Conservation (phyloP, 2,329 filamentous ascomycete species). For the Dothistroma septosporum region DNA sequence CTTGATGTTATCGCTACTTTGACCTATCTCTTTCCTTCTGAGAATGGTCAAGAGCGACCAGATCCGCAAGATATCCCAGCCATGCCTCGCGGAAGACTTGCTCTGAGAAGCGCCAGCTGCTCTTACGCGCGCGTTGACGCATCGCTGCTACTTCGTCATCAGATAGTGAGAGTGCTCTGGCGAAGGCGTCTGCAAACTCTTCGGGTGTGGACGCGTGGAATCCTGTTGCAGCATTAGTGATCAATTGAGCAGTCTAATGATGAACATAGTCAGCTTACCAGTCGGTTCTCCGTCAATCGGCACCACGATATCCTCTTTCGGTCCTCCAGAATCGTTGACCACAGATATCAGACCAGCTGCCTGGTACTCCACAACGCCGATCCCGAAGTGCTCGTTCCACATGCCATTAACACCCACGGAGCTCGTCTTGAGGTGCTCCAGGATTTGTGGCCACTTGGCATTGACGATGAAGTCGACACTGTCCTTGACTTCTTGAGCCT, state of each 20-base stretch:
- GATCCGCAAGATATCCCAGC: constrained; percentile 67
- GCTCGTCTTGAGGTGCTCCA: constrained; percentile 70
- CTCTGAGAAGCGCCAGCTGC: constrained; percentile 81
- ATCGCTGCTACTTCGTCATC: constrained; percentile 65
- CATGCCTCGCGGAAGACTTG: constrained; percentile 78
- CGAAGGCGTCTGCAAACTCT: constrained; percentile 78
- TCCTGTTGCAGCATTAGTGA: constrained; percentile 47
- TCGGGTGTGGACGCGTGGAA: constrained; percentile 76
- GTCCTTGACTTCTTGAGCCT: constrained; percentile 80
- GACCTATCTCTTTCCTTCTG: constrained; percentile 5
- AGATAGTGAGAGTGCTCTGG: constrained; percentile 66
- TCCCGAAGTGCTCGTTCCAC: constrained; percentile 99
- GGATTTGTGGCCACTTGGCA: constrained; percentile 80
- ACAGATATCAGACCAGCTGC: constrained; percentile 89
- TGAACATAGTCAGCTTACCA: constrained; percentile 48
- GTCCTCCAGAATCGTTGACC: constrained; percentile 88
- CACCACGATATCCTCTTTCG: constrained; percentile 88
- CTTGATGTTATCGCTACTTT: not conserved
- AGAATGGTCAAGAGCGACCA: constrained; percentile 49
- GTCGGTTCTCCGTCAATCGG: constrained; percentile 73
- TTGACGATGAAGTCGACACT: constrained; percentile 84
- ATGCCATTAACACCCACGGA: constrained; percentile 93
- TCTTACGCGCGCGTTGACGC: constrained; percentile 69
- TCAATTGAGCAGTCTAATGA: not conserved
- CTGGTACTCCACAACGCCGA: constrained; percentile 96